Conservation (phyloP, 371 early-diverging fungal species). For the Mortierella sp. region DNA sequence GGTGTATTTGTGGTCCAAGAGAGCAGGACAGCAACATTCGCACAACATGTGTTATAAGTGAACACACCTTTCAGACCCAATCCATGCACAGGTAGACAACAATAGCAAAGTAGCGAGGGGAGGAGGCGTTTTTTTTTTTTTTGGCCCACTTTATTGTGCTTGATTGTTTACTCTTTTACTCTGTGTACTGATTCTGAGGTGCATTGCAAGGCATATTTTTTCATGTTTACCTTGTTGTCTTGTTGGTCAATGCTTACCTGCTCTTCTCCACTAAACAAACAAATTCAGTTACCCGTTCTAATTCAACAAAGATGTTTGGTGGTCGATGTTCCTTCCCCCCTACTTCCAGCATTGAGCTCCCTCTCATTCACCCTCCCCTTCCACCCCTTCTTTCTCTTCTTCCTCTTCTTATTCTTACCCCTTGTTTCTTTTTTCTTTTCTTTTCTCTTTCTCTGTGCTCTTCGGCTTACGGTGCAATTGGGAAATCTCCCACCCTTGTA, state of each 20-base stretch:
- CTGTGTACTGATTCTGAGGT: too few relatives aligned
- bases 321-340: slow-evolving; percentile 44
- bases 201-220: background rate
- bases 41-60: background rate
- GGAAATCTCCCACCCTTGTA: too few relatives aligned
- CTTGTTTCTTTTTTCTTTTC: too few relatives aligned
- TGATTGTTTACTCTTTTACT: background rate
- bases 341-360: background rate
- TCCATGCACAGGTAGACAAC: background rate
- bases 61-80: too few relatives aligned
- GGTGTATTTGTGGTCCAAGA: background rate
- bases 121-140: background rate
- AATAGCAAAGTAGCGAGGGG: background rate
- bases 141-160: background rate
- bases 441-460: too few relatives aligned
- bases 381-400: too few relatives aligned
- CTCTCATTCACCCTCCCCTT: too few relatives aligned
- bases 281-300: background rate
- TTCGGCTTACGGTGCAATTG: too few relatives aligned
- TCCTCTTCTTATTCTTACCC: too few relatives aligned
- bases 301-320: background rate
- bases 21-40: background rate
- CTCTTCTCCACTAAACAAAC: background rate
- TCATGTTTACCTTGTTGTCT: too few relatives aligned
- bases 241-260: too few relatives aligned